Conservation (phyloP, 2,329 filamentous ascomycete genomes). For the Trichoderma brevicompactum region DNA sequence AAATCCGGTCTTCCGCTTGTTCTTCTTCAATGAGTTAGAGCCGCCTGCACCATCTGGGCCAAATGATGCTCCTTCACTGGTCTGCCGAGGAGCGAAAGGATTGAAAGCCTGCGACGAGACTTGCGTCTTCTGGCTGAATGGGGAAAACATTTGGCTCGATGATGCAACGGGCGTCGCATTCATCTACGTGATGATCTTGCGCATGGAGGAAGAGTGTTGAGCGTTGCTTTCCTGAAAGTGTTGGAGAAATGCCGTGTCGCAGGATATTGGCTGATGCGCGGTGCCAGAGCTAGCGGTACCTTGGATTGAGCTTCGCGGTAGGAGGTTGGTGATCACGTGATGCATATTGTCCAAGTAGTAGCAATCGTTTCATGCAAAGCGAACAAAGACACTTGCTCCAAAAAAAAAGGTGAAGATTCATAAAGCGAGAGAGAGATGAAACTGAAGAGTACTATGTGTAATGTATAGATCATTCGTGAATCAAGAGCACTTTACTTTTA, state of each 20-base stretch:
- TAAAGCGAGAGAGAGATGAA: no score
- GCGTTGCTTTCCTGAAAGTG: slow-evolving; percentile 2
- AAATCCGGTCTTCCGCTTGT: slow-evolving; percentile 35
- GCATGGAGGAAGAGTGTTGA: slow-evolving; percentile 40
- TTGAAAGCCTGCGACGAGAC: slow-evolving; percentile 43
- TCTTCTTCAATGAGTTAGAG: slow-evolving; percentile 37
- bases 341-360: background rate
- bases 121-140: slow-evolving; percentile 44
- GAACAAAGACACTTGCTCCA: background rate
- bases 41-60: slow-evolving; percentile 40
- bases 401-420: no score
- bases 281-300: slow-evolving; percentile 19
- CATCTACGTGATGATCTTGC: slow-evolving; percentile 41
- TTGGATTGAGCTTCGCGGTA: slow-evolving; percentile 28
- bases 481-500: background rate
- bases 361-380: background rate
- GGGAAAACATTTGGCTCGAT: slow-evolving; percentile 47
- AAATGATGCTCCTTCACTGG: slow-evolving; percentile 38
- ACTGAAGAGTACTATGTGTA: background rate
- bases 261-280: slow-evolving; percentile 20
- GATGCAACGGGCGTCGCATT: slow-evolving; percentile 49
- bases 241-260: slow-evolving; percentile 18
- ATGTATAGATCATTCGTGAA: background rate
- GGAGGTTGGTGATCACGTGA: slow-evolving; percentile 28
- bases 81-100: slow-evolving; percentile 42